Percentiles rank a stretch among this genome's conserved stretches.
Conservation (phyloP, 805 yeast species). For the Debaryomyces castellii region DNA sequence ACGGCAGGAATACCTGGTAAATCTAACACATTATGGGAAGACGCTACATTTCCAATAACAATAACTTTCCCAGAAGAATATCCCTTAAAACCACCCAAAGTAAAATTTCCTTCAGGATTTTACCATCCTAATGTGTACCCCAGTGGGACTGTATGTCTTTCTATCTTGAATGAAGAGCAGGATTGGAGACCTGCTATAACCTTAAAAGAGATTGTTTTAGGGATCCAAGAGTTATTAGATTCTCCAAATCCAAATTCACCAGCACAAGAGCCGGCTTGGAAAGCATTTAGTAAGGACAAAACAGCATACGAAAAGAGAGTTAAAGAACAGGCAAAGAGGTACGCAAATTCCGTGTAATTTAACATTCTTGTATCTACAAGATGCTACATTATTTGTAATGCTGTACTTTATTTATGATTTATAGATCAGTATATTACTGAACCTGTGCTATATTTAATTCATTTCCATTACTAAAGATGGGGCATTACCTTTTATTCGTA, state of each 20-base stretch:
- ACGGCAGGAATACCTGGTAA: slow-evolving; percentile 96
- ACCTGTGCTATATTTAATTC: not conserved
- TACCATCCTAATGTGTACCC: slow-evolving; percentile 98
- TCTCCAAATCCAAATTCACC: slow-evolving; percentile 94
- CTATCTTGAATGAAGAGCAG: slow-evolving; percentile 89
- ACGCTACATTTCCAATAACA: slow-evolving; percentile 84
- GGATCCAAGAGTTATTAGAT: slow-evolving; percentile 87
- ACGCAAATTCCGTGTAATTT: slow-evolving; percentile 38
- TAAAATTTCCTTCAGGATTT: slow-evolving; percentile 83
- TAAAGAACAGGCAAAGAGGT: slow-evolving; percentile 74
- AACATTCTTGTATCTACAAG: not conserved
- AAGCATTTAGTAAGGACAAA: slow-evolving; percentile 71
- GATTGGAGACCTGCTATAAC: slow-evolving; percentile 99
- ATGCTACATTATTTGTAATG: not conserved
- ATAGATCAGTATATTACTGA: not conserved
- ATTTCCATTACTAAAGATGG: not conserved
- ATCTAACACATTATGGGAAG: slow-evolving; percentile 80
- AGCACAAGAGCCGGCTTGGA: slow-evolving; percentile 97
- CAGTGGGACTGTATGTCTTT: slow-evolving; percentile 92
- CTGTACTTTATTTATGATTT: slow-evolving; percentile 1
- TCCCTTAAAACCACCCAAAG: slow-evolving; percentile 96
- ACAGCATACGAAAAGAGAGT: slow-evolving; percentile 74
- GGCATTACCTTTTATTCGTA: not conserved
- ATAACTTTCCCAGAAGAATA: slow-evolving; percentile 85
- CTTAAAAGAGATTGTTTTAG: slow-evolving; percentile 82